Evolutionary conservation across 352 stramenopile species (phyloP).

Genomic region (Globisporangium ultimum): DNA sequence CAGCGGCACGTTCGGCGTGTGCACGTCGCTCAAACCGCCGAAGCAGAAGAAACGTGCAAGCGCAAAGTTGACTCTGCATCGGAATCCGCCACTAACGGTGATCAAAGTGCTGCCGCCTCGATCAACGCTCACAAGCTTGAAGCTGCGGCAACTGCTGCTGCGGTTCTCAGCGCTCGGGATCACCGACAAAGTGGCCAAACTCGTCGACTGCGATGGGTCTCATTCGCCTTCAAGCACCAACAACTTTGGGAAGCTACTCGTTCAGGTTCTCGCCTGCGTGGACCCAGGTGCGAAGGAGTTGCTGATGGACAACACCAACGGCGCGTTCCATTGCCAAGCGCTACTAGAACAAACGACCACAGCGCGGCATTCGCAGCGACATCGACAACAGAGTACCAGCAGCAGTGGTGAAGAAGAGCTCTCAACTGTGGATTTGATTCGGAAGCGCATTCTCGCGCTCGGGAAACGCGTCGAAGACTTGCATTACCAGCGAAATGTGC

Average conservation of each 20-base stretch:
- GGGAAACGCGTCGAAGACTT: constrained; percentile 66
- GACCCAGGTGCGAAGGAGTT: constrained; percentile 36
- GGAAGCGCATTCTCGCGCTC: constrained; percentile 53
- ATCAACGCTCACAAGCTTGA: constrained; percentile 23
- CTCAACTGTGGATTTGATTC: constrained; percentile 43
- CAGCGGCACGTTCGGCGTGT: constrained; percentile 27
- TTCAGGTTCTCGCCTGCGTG: constrained; percentile 42
- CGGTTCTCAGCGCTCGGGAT: constrained; percentile 35
- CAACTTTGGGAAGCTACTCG: constrained; percentile 31
- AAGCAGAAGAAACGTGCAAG: not conserved
- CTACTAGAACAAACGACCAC: constrained; percentile 35
- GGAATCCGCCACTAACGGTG: constrained; percentile 20
- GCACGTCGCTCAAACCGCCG: constrained; percentile 35
- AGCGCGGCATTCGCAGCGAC: not conserved
- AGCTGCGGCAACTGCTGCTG: constrained; percentile 30
- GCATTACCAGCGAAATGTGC: constrained; percentile 62
- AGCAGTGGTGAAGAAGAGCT: constrained; percentile 11
- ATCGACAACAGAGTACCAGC: constrained; percentile 6
- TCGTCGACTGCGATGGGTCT: constrained; percentile 16
- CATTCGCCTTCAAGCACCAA: constrained; percentile 2
- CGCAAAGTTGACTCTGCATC: constrained; percentile 9
- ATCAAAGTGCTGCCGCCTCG: constrained; percentile 47
- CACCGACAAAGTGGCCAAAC: constrained; percentile 25
- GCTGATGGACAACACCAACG: constrained; percentile 36
- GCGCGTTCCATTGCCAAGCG: constrained; percentile 46